Conservation (phyloP, 345 rosid genomes). For the Gossypioides kirkii region DNA sequence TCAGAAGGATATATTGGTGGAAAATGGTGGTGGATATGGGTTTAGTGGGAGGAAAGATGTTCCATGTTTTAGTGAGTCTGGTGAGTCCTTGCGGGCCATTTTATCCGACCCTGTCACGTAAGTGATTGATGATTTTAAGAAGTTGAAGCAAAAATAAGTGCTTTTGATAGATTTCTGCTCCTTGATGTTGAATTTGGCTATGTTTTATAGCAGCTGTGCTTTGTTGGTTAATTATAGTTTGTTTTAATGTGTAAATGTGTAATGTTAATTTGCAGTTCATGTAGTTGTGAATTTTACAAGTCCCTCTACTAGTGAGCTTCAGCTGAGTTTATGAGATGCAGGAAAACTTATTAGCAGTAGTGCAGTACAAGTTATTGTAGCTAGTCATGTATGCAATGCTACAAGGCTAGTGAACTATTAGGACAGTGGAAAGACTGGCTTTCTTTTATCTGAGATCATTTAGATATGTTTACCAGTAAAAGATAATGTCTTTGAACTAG, state of each 20-base stretch:
- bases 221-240: background rate
- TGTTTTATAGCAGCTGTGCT: background rate
- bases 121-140: constrained; percentile 21
- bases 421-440: background rate
- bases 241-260: background rate
- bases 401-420: background rate
- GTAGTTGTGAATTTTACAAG: background rate
- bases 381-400: background rate
- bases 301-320: background rate
- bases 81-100: constrained; percentile 66
- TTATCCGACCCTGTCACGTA: constrained; percentile 81
- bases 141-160: background rate
- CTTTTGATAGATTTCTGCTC: background rate
- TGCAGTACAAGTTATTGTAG: background rate
- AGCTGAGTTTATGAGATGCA: background rate
- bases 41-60: constrained; percentile 70
- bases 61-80: constrained; percentile 41
- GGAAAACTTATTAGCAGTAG: background rate
- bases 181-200: background rate
- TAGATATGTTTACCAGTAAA: background rate
- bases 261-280: background rate
- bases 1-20: constrained; percentile 50
- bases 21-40: constrained; percentile 51
- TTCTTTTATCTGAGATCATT: background rate
- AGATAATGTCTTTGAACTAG: background rate